Percentiles rank a stretch among this genome's conserved stretches.
Conservation (phyloP, 768 basidiomycete genomes). For the Strobilomyces confusus region DNA sequence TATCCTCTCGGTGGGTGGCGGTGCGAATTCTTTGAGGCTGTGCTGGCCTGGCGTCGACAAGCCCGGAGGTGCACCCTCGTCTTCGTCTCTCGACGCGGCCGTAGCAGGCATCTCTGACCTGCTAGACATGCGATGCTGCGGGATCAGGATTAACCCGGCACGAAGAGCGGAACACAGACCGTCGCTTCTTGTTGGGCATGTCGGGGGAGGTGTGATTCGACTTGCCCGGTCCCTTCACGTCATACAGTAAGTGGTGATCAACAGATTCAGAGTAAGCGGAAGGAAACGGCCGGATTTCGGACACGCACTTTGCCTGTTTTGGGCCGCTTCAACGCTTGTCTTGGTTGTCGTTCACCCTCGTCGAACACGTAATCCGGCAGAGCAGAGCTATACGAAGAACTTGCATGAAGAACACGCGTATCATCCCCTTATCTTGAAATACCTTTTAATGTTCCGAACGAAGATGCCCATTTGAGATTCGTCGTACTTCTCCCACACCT, state of each 20-base stretch:
- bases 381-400: constrained; percentile 45
- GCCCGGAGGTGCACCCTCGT: constrained; percentile 37
- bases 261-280: constrained; percentile 12
- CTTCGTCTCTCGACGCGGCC: constrained; percentile 32
- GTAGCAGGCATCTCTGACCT: constrained; percentile 40
- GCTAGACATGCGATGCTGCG: constrained; percentile 29
- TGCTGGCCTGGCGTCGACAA: constrained; percentile 30
- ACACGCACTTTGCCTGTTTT: constrained; percentile 56
- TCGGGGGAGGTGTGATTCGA: constrained; percentile 61
- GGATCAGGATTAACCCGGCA: constrained; percentile 22
- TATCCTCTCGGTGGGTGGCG: constrained; percentile 40
- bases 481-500: constrained; percentile 94
- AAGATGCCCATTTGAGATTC: constrained; percentile 91
- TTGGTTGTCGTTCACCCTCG: constrained; percentile 72
- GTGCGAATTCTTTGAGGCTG: constrained; percentile 33
- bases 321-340: constrained; percentile 66
- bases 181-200: constrained; percentile 77
- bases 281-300: constrained; percentile 11
- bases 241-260: constrained; percentile 29
- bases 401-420: constrained; percentile 20
- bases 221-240: constrained; percentile 55
- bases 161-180: constrained; percentile 47
- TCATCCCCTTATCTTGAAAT: constrained; percentile 14
- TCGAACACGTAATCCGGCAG: constrained; percentile 84
- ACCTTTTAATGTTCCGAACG: constrained; percentile 92